Base-by-base conservation (phyloP, 352 stramenopile species). In the Poterioochromonas sp. region DNA sequence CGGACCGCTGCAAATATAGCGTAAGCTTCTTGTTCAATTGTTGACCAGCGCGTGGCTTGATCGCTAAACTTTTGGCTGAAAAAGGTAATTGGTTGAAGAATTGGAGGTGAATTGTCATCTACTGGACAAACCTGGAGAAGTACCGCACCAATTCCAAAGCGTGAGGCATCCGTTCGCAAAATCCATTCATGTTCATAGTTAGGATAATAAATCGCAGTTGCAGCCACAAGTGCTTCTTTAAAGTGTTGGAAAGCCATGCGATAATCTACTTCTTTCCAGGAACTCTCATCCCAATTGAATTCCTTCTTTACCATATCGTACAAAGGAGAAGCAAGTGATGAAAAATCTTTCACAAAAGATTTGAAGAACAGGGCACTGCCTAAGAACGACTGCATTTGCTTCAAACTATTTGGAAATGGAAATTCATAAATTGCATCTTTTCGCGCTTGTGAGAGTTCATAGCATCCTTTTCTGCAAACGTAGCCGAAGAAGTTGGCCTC, bases 361-460 rank as follows among this genome's bases (percentile, higher is more conserved):
- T 76, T 60, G 44, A 76, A 76, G 69, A 76, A 76, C 34, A 76
- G 34, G 8, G 18, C 40, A 39, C 12, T 37, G 5, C 69, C 69
- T 3, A 76, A 29, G 40, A 76, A 64, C 3, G 29, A 49, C 18
- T 70, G 41, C 69, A 76, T 62, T 18, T 41, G 8, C 18, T 73
- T 76, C 8, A 41, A 15, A 3, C 2, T 44, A 71, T 11, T 71
- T 11, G 63, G 32, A 15, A 18, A 18, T 5, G 29, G 29, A 18
- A 15, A 32, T 8, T 5, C 3, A 5, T 51, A 2, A 12, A 47
- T 32, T 5, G 37, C 37, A 26, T 37, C 20, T 29, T 47, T 40
- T 1, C 37, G 29, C 15, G 2, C 63, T 3, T 51, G 1, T 8
- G 63, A 47, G 2, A 71, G 32, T 29, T 71, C 37, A 32, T 71